Percentiles rank a stretch among this genome's conserved stretches.
phyloP scores from a whole-genome alignment of 768 basidiomycete species.

The Russula brevipes region DNA sequence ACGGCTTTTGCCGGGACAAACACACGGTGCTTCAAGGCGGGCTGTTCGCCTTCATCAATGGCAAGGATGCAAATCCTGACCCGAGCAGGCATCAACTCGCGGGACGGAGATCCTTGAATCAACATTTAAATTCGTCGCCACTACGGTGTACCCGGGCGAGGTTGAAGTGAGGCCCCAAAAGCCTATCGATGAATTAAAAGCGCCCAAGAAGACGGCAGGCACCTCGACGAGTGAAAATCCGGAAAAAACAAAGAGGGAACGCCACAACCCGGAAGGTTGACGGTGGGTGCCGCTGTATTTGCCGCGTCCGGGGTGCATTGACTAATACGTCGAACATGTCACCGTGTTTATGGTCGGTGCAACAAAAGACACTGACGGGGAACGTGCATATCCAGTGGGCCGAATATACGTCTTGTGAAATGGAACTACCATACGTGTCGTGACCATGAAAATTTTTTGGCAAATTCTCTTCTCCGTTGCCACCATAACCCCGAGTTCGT shows the following conservation, averaged over 20 bases:
- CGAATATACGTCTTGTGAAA: neutral
- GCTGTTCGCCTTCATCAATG: neutral
- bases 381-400: neutral
- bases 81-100: neutral
- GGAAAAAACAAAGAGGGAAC: neutral
- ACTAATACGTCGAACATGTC: neutral
- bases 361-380: neutral
- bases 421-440: neutral
- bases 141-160: neutral
- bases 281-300: too few relatives aligned
- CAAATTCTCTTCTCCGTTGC: slow-evolving; percentile 16
- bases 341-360: slow-evolving; percentile 2
- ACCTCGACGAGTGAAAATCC: neutral
- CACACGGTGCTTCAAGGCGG: neutral
- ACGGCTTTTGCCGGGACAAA: slow-evolving; percentile 10
- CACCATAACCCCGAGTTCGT: slow-evolving; percentile 7
- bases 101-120: neutral
- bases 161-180: neutral
- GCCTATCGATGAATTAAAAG: neutral
- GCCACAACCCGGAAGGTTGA: neutral
- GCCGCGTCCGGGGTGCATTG: neutral
- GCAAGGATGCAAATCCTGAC: neutral
- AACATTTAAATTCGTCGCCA: neutral
- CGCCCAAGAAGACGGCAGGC: neutral
- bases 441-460: slow-evolving; percentile 6